Conservation (phyloP, 75 land plant species). For the Picea glauca region DNA sequence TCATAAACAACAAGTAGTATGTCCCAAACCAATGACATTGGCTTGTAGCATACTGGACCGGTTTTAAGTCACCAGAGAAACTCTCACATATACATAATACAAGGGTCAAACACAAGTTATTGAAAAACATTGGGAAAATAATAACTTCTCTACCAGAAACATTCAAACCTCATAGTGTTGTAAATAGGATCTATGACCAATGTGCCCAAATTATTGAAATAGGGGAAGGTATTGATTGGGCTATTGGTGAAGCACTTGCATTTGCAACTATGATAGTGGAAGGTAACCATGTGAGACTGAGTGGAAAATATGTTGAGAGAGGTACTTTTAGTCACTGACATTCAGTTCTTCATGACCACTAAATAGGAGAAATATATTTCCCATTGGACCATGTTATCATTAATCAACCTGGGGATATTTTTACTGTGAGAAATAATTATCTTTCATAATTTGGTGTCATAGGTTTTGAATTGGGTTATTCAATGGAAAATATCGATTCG, state of each 20-base stretch:
- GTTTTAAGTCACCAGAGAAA: constrained; percentile 96
- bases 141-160: constrained; percentile 77
- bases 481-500: constrained; percentile 95
- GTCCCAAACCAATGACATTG: constrained; percentile 57
- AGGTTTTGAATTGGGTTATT: constrained; percentile 95
- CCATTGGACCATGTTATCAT: too few relatives aligned
- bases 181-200: constrained; percentile 75
- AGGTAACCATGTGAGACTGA: constrained; percentile 14
- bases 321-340: constrained; percentile 98
- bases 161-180: constrained; percentile 79
- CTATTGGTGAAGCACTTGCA: constrained; percentile 67
- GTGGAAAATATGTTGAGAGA: constrained; percentile 98
- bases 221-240: constrained; percentile 90
- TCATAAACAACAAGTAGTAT: too few relatives aligned
- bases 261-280: too few relatives aligned
- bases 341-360: constrained; percentile 88
- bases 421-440: constrained; percentile 33
- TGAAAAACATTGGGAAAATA: constrained; percentile 88
- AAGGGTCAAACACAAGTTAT: constrained; percentile 86
- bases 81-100: constrained; percentile 84
- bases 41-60: constrained; percentile 94
- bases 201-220: background rate
- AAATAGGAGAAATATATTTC: constrained; percentile 42
- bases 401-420: too few relatives aligned
- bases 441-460: constrained; percentile 96